These are phyloP conservation scores for Annulohypoxylon moriforme DNA, from an alignment of 495 filamentous ascomycete species.

Conservation along the genomic window DNA sequence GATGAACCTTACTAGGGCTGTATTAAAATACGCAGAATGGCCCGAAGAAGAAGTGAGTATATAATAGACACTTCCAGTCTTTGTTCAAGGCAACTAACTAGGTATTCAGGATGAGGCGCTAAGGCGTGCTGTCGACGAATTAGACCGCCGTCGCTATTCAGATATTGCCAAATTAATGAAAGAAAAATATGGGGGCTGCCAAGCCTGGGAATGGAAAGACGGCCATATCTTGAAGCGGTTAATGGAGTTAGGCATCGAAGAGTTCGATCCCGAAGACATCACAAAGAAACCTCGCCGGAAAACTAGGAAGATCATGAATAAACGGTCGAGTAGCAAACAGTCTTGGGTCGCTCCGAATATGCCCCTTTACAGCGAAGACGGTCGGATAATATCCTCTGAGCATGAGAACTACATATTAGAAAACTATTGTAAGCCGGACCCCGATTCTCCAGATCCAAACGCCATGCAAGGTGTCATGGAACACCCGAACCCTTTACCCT, in stretches of 20 bases:
- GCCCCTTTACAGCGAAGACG: slow-evolving; percentile 43
- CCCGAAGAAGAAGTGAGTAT: slow-evolving; percentile 57
- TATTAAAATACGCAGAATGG: slow-evolving; percentile 59
- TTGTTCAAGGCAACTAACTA: slow-evolving; percentile 25
- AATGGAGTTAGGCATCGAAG: slow-evolving; percentile 46
- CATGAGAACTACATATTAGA: slow-evolving; percentile 58
- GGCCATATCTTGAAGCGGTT: slow-evolving; percentile 47
- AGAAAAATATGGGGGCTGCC: slow-evolving; percentile 48
- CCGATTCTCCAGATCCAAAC: slow-evolving; percentile 27
- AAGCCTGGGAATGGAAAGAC: slow-evolving; percentile 51
- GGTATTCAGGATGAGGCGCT: slow-evolving; percentile 43
- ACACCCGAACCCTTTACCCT: slow-evolving; percentile 35
- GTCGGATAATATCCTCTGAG: slow-evolving; percentile 46
- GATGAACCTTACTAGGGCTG: slow-evolving; percentile 61
- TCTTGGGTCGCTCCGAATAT: slow-evolving; percentile 32
- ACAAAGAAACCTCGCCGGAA: slow-evolving; percentile 47
- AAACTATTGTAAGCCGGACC: slow-evolving; percentile 51
- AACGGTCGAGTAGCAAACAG: slow-evolving; percentile 34
- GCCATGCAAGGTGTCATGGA: slow-evolving; percentile 44
- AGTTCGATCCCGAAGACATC: slow-evolving; percentile 46
- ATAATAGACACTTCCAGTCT: not conserved
- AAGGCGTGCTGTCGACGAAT: slow-evolving; percentile 38
- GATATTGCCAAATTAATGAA: slow-evolving; percentile 49
- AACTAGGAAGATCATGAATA: slow-evolving; percentile 39
- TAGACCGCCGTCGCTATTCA: slow-evolving; percentile 44